phyloP scores from a whole-genome alignment of 306 rosid species.

The Medicago truncatula region DNA sequence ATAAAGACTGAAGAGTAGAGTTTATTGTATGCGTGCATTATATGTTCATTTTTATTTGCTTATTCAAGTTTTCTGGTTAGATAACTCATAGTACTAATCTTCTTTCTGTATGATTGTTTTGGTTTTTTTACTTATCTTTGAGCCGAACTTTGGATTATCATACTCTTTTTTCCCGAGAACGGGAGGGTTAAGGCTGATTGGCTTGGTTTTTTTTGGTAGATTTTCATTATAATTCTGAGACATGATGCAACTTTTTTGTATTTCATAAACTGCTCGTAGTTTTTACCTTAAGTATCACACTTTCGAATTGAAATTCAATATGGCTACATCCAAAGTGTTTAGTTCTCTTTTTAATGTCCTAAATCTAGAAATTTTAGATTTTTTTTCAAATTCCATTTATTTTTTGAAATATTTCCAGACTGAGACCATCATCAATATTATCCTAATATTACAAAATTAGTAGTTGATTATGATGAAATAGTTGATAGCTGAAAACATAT shows the following conservation, averaged over 20 bases:
- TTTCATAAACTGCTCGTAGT: not conserved
- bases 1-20: slow-evolving; percentile 12
- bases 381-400: not conserved
- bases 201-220: not conserved
- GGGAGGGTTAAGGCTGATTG: not conserved
- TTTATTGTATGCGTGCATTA: slow-evolving; percentile 23
- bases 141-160: not conserved
- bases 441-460: not conserved
- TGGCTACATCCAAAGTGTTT: slow-evolving; percentile 1
- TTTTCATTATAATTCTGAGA: not conserved
- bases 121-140: not conserved
- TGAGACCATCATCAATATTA: not conserved
- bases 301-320: slow-evolving; percentile 17
- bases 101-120: not conserved
- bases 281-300: slow-evolving; percentile 2
- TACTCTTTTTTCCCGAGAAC: not conserved
- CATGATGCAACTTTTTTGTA: not conserved
- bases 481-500: slow-evolving; percentile 7
- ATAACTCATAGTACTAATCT: slow-evolving; percentile 11
- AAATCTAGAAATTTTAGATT: not conserved
- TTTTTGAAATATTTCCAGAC: not conserved
- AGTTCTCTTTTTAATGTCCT: slow-evolving; percentile 22
- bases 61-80: slow-evolving; percentile 26
- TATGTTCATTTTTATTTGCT: slow-evolving; percentile 11
- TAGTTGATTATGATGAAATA: not conserved